These are phyloP conservation scores for Nakazawaea ishiwadae DNA, from an alignment of 805 yeast genomes.

Conservation along the genomic window DNA sequence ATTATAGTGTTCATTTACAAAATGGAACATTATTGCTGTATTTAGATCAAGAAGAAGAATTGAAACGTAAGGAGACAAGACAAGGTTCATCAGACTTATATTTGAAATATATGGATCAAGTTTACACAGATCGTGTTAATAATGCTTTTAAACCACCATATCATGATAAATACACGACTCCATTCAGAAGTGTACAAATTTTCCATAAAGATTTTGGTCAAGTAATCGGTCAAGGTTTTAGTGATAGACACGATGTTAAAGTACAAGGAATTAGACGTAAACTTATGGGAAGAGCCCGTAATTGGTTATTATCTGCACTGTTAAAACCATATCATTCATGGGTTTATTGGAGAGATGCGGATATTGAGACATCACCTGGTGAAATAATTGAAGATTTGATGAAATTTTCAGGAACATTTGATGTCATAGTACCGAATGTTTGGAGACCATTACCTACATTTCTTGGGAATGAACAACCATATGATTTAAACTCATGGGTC, in stretches of 20 bases:
- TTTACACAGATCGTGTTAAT: slow-evolving; percentile 51
- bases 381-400: slow-evolving; percentile 69
- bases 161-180: slow-evolving; percentile 57
- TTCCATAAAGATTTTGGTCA: slow-evolving; percentile 83
- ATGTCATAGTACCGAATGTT: slow-evolving; percentile 80
- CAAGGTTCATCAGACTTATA: slow-evolving; percentile 60
- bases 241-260: slow-evolving; percentile 79
- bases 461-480: slow-evolving; percentile 87
- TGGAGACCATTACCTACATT: slow-evolving; percentile 97
- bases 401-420: slow-evolving; percentile 53
- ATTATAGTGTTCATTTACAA: slow-evolving; percentile 64
- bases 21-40: slow-evolving; percentile 57
- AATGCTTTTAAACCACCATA: slow-evolving; percentile 62
- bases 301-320: slow-evolving; percentile 74
- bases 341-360: slow-evolving; percentile 91
- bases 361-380: slow-evolving; percentile 78
- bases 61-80: slow-evolving; percentile 28
- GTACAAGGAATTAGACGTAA: slow-evolving; percentile 83
- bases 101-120: slow-evolving; percentile 61
- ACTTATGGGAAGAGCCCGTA: slow-evolving; percentile 82
- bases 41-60: slow-evolving; percentile 37
- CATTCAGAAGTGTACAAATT: slow-evolving; percentile 76
- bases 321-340: slow-evolving; percentile 81
- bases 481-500: slow-evolving; percentile 95
- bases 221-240: slow-evolving; percentile 78